Base-by-base conservation (phyloP, 1,139 yeast genomes). In the Hemisphaericaspora lyxosophila region DNA sequence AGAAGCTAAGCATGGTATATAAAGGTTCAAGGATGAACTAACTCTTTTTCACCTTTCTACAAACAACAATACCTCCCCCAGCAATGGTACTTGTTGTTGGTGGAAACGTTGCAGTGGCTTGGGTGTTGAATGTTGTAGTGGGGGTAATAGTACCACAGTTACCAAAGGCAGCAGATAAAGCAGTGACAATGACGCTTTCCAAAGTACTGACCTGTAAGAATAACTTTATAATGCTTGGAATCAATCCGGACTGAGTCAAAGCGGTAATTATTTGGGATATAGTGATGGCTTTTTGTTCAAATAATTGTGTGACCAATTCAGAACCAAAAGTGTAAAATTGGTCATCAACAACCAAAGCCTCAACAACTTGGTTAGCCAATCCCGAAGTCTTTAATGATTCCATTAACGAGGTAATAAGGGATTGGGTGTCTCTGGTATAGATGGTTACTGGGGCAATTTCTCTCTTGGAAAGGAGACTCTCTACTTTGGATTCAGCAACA, bases 321-420 rank as follows among this genome's bases (percentile, higher is more conserved):
- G 66, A 73, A 67, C 75, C 76, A 46, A 55, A 70, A 22, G 46
- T 43, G 53, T 65, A 67, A 61, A 70, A 70, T 20, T 56, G 57
- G 29, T 62, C 59, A 51, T 70, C 73, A 32, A 62, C 61, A 47
- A 70, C 60, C 52, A 70, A 69, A 22, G 65, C 55, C 39, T 61
- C 53, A 36, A 70, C 73, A 41, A 70, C 74, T 35, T 60, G 63
- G 30, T 59, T 47, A 35, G 73, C 75, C 53, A 70, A 68, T 36
- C 75, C 75, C 22, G 75, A 70, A 41, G 59, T 46, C 54, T 68
- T 69, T 53, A 70, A 67, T 2, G 76, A 70, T 50, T 69, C 73
- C 69, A 70, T 60, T 52, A 70, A 65, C 41, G 62, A 57, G 36
- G 67, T 57, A 41, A 68, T 53, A 36, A 66, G 50, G 13, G 47